Conservation (phyloP, 768 basidiomycete species). For the Chalciporus piperatus region DNA sequence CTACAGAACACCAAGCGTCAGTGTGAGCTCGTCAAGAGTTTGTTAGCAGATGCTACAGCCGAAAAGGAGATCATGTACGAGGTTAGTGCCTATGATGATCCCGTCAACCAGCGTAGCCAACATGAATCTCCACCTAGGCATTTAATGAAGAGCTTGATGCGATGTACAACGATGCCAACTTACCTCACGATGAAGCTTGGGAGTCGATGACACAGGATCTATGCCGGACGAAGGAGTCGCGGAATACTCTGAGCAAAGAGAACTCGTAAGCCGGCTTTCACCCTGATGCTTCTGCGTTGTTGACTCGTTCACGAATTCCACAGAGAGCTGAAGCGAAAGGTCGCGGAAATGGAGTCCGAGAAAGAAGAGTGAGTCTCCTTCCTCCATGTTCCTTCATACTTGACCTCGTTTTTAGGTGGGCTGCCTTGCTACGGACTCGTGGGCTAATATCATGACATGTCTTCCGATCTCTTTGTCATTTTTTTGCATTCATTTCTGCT, state of each 20-base stretch:
- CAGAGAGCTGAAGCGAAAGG: slow-evolving; percentile 66
- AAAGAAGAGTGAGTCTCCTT: slow-evolving; percentile 66
- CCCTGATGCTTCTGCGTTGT: neutral
- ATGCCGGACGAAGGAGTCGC: slow-evolving; percentile 66
- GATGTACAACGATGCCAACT: slow-evolving; percentile 82
- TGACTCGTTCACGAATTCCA: slow-evolving; percentile 1
- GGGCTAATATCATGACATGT: slow-evolving; percentile 40
- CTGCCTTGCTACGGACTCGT: slow-evolving; percentile 50
- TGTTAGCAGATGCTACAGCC: slow-evolving; percentile 71
- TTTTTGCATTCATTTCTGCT: slow-evolving; percentile 16
- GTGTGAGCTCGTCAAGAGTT: slow-evolving; percentile 74
- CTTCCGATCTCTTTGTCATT: slow-evolving; percentile 20
- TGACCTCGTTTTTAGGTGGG: slow-evolving; percentile 52
- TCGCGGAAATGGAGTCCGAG: slow-evolving; percentile 71
- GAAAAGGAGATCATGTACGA: slow-evolving; percentile 96
- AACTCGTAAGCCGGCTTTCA: slow-evolving; percentile 60
- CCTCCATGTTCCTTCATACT: neutral
- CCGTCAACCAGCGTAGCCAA: neutral
- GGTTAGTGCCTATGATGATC: slow-evolving; percentile 42
- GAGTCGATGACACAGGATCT: slow-evolving; percentile 72
- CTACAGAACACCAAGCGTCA: slow-evolving; percentile 69
- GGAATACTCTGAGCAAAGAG: slow-evolving; percentile 73
- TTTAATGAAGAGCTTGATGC: slow-evolving; percentile 93
- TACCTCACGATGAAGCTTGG: slow-evolving; percentile 85
- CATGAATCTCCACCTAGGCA: slow-evolving; percentile 47